Evolutionary conservation across 179 eudicot species (phyloP), one percentile per base, ranked within the genome.

Genomic region (Kewa caespitosa): DNA sequence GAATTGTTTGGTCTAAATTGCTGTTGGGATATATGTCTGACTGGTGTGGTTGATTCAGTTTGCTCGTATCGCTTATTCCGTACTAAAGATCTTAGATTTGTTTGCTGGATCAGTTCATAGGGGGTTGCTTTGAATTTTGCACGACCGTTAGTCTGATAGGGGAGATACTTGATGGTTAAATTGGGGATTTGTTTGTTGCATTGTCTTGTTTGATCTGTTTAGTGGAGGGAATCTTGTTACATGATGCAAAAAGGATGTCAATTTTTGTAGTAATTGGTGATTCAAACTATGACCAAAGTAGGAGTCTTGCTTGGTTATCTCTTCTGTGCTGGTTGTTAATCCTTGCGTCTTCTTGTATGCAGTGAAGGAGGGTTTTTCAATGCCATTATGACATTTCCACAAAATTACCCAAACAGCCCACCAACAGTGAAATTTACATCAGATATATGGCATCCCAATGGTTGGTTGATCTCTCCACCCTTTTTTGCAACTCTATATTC

Each of bases 361-460:
- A 94, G 98, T 48, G 97, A 94, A 69, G 98, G 97, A 67, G 98
- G 98, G 20, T 94, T 88, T 81, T 94, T 94, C 79, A 92, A 94
- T 81, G 97, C 96, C 38, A 83, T 92, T 46, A 94, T 94, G 98
- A 84, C 81, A 59, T 94, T 94, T 74, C 98, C 98, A 12, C 81
- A 78, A 4, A 89, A 94, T 82, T 94, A 94, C 55, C 98, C 98
- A 0, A 92, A 90, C 81, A 94, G 97, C 75, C 96, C 98, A 30
- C 98, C 98, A 37, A 81, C 91, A 55, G 91, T 94, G 85, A 89
- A 85, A 78, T 94, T 94, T 82, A 92, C 94, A 39, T 92, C 98
- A 25, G 97, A 94, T 61, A 67, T 94, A 30, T 94, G 98, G 98
- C 98, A 92, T 84, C 98, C 97, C 17, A 93, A 93, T 82, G 98